These are phyloP conservation scores for Rosa multiflora DNA, from an alignment of 306 rosid genomes.

Conservation along the genomic window DNA sequence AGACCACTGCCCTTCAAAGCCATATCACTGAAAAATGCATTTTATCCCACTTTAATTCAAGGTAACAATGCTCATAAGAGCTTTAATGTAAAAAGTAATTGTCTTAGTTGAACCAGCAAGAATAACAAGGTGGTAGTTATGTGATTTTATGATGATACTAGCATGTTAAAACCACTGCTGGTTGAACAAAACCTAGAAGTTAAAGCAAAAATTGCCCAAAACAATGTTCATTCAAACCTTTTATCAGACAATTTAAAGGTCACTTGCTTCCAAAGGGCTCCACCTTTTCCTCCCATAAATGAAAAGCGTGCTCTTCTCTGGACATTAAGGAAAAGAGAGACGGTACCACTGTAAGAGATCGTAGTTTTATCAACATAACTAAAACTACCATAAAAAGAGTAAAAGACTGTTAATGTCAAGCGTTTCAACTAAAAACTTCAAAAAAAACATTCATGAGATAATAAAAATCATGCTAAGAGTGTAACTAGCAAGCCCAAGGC, in stretches of 20 bases:
- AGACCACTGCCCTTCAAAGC: slow-evolving; percentile 61
- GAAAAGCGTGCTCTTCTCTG: slow-evolving; percentile 95
- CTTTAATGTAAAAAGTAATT: not conserved
- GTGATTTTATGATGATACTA: not conserved
- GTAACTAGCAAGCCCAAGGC: not conserved
- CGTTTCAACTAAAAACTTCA: not conserved
- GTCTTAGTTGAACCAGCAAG: not conserved
- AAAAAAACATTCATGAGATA: not conserved
- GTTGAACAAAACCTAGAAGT: not conserved
- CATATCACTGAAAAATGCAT: slow-evolving; percentile 50
- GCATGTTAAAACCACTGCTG: not conserved
- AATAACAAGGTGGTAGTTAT: not conserved
- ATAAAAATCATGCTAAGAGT: not conserved
- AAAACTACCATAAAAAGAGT: not conserved
- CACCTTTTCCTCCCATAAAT: slow-evolving; percentile 96
- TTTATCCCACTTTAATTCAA: not conserved
- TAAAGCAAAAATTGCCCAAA: slow-evolving; percentile 12
- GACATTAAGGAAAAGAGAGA: slow-evolving; percentile 22
- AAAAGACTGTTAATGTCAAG: not conserved
- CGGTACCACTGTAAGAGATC: not conserved
- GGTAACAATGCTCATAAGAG: not conserved
- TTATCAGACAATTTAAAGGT: slow-evolving; percentile 65
- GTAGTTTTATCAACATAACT: not conserved
- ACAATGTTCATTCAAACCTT: slow-evolving; percentile 50
- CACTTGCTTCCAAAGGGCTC: slow-evolving; percentile 91